Conservation (phyloP, 2,329 filamentous ascomycete species). For the Lasiodiplodia gonubiensis region DNA sequence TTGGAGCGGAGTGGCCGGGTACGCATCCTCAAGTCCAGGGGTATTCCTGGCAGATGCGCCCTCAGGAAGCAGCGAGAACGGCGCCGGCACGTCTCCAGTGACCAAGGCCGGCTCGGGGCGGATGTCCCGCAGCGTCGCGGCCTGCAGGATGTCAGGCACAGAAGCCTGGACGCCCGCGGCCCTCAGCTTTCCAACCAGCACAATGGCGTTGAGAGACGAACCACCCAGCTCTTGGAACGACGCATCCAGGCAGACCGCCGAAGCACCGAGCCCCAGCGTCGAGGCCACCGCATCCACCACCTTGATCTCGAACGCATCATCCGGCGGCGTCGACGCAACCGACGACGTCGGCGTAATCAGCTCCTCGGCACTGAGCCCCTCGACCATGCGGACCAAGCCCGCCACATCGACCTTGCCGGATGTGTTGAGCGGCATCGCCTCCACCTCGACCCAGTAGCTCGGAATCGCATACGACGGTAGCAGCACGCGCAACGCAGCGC, state of each 20-base stretch:
- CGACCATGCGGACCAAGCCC: background rate
- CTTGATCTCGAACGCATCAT: background rate
- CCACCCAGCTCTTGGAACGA: background rate
- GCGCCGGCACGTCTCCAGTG: background rate
- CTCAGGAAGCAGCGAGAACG: background rate
- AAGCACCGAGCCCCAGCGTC: background rate
- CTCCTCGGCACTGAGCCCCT: background rate
- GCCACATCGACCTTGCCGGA: conserved; percentile 9
- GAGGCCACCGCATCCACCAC: background rate
- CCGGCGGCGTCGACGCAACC: background rate
- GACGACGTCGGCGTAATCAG: background rate
- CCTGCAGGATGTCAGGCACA: background rate
- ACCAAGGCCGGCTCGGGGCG: background rate
- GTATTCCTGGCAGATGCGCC: conserved; percentile 3
- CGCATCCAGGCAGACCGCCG: background rate
- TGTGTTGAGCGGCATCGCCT: conserved; percentile 11
- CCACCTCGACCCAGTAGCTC: conserved; percentile 34
- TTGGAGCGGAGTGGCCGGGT: conserved; percentile 27
- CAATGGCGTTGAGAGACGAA: background rate
- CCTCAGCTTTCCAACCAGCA: background rate
- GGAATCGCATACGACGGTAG: conserved; percentile 58
- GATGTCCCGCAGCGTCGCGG: background rate
- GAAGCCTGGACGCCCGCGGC: background rate
- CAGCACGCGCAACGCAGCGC: conserved; percentile 39
- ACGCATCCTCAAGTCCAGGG: conserved; percentile 13